Percentiles rank a stretch among this genome's conserved stretches.
These are phyloP conservation scores for Rhodotorula diobovata DNA, from an alignment of 768 basidiomycete genomes.

Conservation along the genomic window DNA sequence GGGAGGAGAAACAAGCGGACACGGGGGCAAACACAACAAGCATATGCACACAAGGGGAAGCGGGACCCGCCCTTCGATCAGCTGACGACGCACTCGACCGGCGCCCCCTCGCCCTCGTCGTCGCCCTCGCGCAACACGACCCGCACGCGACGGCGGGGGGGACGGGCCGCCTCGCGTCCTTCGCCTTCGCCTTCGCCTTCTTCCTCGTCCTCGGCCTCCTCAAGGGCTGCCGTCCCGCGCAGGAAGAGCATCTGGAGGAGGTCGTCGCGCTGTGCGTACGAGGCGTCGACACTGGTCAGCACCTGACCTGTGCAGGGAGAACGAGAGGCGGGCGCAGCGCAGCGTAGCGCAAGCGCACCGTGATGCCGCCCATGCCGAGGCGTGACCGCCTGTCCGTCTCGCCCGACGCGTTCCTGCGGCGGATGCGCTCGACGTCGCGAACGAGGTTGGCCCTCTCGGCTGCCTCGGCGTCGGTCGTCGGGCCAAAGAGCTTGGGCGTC, in stretches of 20 bases:
- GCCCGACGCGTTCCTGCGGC: neutral
- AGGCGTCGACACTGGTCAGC: neutral
- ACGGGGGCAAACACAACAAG: neutral
- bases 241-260: neutral
- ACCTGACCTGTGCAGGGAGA: too few species aligned
- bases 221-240: neutral
- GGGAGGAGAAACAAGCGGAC: neutral
- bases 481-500: constrained; percentile 41
- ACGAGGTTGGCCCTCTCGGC: constrained; percentile 20
- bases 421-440: constrained; percentile 1
- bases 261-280: neutral
- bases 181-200: neutral
- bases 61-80: neutral
- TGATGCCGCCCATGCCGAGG: neutral
- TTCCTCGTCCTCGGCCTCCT: neutral
- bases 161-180: neutral
- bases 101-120: neutral
- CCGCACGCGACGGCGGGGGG: neutral
- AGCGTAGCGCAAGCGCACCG: neutral
- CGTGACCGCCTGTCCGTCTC: neutral
- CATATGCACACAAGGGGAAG: neutral
- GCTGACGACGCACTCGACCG: neutral
- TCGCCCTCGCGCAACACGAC: neutral
- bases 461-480: constrained; percentile 8
- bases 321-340: neutral